Evolutionary conservation across 148 eudicot species (phyloP).

Genomic region (Chenopodium formosanum): DNA sequence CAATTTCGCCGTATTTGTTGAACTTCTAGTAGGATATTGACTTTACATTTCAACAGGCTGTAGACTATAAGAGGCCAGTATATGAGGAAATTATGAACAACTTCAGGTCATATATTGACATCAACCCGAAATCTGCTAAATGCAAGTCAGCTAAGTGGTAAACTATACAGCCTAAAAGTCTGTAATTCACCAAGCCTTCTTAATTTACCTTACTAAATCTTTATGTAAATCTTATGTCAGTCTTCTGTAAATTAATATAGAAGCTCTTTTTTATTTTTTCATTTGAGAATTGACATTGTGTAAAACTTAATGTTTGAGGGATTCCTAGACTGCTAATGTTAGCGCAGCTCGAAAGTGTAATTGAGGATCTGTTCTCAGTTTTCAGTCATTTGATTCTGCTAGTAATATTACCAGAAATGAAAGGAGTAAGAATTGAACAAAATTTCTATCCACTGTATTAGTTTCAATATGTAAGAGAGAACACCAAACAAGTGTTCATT

Average conservation of each 20-base stretch:
- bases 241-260: conserved; percentile 34
- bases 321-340: conserved; percentile 6
- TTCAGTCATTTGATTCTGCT: neutral
- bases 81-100: conserved; percentile 78
- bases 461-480: neutral
- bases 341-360: neutral
- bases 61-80: conserved; percentile 94
- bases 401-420: neutral
- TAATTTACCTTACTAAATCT: neutral
- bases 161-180: conserved; percentile 20
- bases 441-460: too few species aligned
- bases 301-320: conserved; percentile 13
- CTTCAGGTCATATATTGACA: conserved; percentile 56
- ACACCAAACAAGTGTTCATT: neutral
- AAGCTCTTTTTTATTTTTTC: conserved; percentile 9
- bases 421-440: neutral
- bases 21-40: neutral
- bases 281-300: conserved; percentile 19
- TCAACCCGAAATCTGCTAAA: conserved; percentile 50
- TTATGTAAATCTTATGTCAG: conserved; percentile 28
- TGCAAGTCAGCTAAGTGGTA: conserved; percentile 89
- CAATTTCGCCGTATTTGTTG: neutral
- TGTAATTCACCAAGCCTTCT: neutral
- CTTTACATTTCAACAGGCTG: conserved; percentile 51
- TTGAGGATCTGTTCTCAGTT: neutral